Percentiles rank a stretch among this genome's conserved stretches.
phyloP scores from a whole-genome alignment of 2,329 filamentous ascomycete genomes.

The Penicillium sp. region DNA sequence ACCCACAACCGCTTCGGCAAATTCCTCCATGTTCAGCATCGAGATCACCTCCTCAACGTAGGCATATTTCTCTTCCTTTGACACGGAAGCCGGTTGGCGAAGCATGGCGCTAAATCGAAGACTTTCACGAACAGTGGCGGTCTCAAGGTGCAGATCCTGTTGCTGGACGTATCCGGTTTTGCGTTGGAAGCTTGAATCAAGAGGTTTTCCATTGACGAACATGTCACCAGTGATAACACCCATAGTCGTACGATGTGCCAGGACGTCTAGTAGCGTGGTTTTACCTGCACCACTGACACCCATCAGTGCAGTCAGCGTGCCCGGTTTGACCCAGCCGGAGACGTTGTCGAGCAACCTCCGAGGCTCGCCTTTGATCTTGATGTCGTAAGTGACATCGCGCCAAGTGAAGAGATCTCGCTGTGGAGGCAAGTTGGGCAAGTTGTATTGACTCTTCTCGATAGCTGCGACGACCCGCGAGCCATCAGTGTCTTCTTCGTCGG shows the following conservation, averaged over 20 bases:
- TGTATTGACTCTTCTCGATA: constrained; percentile 47
- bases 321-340: constrained; percentile 90
- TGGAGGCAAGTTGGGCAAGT: constrained; percentile 29
- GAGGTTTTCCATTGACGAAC: constrained; percentile 70
- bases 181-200: constrained; percentile 53
- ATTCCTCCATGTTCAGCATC: constrained; percentile 83
- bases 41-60: constrained; percentile 89
- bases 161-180: constrained; percentile 66
- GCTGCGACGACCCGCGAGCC: background rate
- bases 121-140: constrained; percentile 82
- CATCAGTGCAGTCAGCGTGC: constrained; percentile 86
- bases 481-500: background rate
- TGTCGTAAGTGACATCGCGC: constrained; percentile 76
- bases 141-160: constrained; percentile 82
- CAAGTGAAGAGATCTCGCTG: constrained; percentile 80
- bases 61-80: constrained; percentile 71
- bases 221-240: constrained; percentile 86
- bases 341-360: constrained; percentile 79
- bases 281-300: constrained; percentile 88
- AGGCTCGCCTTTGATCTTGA: constrained; percentile 72
- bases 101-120: constrained; percentile 82
- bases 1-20: constrained; percentile 85
- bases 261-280: constrained; percentile 81
- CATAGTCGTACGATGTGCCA: constrained; percentile 81
- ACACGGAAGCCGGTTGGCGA: constrained; percentile 73